Conservation (phyloP, 2,329 filamentous ascomycete genomes). For the Fusarium clavum region DNA sequence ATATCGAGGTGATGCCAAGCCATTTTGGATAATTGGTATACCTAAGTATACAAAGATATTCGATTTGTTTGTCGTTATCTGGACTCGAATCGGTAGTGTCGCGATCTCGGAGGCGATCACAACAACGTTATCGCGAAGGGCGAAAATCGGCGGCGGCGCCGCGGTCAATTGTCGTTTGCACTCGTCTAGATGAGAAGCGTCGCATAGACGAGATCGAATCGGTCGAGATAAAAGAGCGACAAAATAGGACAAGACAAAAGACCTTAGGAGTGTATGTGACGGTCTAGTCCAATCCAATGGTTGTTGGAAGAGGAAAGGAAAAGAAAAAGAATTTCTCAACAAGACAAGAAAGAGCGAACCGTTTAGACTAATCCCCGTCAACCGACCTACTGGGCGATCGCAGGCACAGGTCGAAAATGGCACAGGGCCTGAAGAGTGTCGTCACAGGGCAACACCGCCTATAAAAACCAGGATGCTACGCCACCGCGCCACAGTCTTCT, state of each 20-base stretch:
- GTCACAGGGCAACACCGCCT: constrained; percentile 44
- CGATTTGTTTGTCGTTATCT: constrained; percentile 15
- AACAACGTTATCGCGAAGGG: constrained; percentile 29
- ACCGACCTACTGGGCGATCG: not conserved
- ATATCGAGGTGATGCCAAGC: constrained; percentile 85
- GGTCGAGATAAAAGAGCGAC: constrained; percentile 7
- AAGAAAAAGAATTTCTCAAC: constrained; percentile 30
- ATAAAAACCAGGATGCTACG: constrained; percentile 31
- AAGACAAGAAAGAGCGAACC: constrained; percentile 18
- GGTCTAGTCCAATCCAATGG: constrained; percentile 15
- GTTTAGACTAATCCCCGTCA: constrained; percentile 20
- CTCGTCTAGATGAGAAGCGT: constrained; percentile 16
- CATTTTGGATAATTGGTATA: constrained; percentile 60
- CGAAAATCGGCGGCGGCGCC: constrained; percentile 37
- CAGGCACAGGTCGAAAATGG: constrained; percentile 33
- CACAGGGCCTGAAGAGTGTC: constrained; percentile 43
- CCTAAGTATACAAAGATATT: constrained; percentile 15
- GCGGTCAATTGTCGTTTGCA: constrained; percentile 37
- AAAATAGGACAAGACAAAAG: constrained; percentile 2
- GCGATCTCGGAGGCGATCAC: constrained; percentile 31
- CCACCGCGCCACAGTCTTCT: constrained; percentile 42
- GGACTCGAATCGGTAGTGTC: constrained; percentile 16
- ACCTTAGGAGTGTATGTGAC: not conserved
- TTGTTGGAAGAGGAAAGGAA: constrained; percentile 5
- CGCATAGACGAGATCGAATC: constrained; percentile 10